These are phyloP conservation scores for Tritrichomonas foetus DNA, from an alignment of 208 protist genomes.

Conservation along the genomic window DNA sequence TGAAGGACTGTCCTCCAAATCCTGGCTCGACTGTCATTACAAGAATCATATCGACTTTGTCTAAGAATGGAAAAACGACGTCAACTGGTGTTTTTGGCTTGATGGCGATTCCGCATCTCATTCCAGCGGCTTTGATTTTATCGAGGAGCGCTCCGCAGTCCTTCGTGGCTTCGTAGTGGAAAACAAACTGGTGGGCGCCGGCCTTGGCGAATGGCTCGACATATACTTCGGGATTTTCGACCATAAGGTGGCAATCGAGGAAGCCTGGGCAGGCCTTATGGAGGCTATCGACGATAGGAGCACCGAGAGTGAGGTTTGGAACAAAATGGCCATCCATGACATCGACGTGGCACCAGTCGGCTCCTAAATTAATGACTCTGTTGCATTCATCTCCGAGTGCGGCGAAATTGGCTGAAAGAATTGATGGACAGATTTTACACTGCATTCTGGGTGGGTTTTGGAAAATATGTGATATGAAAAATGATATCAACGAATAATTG, in stretches of 20 bases:
- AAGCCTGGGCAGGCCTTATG: constrained; percentile 46
- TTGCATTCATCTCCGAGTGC: constrained; percentile 69
- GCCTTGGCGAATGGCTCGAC: constrained; percentile 72
- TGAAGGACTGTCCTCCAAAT: constrained; percentile 97
- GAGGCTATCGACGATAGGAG: constrained; percentile 56
- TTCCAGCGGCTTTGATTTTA: constrained; percentile 61
- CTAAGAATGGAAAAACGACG: constrained; percentile 55
- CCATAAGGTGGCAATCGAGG: constrained; percentile 65
- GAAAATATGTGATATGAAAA: too few relatives aligned
- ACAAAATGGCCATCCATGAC: constrained; percentile 68
- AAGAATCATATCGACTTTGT: constrained; percentile 85
- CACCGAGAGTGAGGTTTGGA: constrained; percentile 64
- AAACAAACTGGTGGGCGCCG: constrained; percentile 78
- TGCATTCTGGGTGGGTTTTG: too few relatives aligned
- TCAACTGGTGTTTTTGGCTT: constrained; percentile 71
- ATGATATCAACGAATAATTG: too few relatives aligned
- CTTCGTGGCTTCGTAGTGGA: constrained; percentile 80
- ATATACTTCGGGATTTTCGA: constrained; percentile 63
- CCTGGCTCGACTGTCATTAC: constrained; percentile 98
- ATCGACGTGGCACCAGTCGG: constrained; percentile 58
- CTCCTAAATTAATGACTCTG: constrained; percentile 62
- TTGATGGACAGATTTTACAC: too few relatives aligned
- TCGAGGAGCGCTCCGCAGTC: constrained; percentile 63
- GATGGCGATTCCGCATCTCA: constrained; percentile 85
- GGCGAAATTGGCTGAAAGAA: constrained; percentile 76